Base-by-base conservation (phyloP, 164 flowering plant species). In the Euptelea pleiosperma region DNA sequence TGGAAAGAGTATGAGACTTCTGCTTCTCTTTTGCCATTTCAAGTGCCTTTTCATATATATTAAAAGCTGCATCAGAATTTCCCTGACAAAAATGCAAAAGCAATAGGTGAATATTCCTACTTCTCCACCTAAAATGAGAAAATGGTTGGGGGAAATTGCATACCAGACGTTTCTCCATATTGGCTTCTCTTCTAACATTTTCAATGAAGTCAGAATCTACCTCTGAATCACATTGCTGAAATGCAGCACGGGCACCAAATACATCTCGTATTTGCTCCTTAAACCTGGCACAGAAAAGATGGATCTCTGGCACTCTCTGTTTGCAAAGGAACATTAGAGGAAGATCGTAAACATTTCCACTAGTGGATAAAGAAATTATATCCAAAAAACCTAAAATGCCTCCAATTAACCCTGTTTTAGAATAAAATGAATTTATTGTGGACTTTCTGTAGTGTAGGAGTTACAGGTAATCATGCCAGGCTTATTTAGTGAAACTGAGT, bases 81-180 rank as follows among this genome's bases (percentile, higher is more conserved):
- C 98, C 97, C 98, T 92, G 75, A 63, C 19, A 71, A 61, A 42
- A 25, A 53, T 56, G 33, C 51, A 36, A 40, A 47, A 57, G 7
- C 31, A 52, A 42, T 16, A n/a, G 21, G 30, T 64, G 28, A 57
- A 4, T 15, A 39, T 12, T 36, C 34, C 29, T 22, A 3, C 44
- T 52, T 8, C 26, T 51, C 21, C 4, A 31, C 35, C 15, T 18
- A 45, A 36, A 9, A 10, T 29, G 25, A 52, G 15, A 24, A 43
- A 5, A 12, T 42, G 14, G 2, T 18, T n/a, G 49, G 16, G 19
- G 40, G 2, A 19, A 24, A 41, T 21, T 61, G 39, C 72, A 39
- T 73, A 93, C 98, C 86, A 77, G 49, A 15, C 98, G 85, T 57
- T 66, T 93, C 70, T 93, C 92, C 94, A 90, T 80, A 67, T 90